These are phyloP conservation scores for Blastocystis hominis DNA, from an alignment of 352 stramenopile species.

Conservation along the genomic window DNA sequence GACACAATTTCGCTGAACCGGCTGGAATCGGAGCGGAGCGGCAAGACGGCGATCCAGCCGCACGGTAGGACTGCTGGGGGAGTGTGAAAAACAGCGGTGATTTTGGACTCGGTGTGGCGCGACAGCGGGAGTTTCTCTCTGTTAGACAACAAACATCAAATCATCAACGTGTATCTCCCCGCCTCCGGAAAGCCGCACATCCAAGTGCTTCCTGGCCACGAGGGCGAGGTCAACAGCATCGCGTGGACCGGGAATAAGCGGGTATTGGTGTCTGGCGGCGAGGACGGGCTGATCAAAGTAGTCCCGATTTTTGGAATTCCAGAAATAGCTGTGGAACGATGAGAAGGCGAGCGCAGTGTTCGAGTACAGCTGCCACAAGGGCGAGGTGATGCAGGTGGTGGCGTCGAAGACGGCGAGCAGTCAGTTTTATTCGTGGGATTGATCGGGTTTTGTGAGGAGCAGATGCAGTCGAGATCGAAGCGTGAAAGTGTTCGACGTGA, in stretches of 20 bases:
- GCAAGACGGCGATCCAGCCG: not conserved
- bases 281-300: constrained; percentile 35
- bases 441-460: not conserved
- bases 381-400: constrained; percentile 33
- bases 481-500: constrained; percentile 48
- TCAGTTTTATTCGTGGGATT: not conserved
- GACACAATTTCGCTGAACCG: constrained; percentile 19
- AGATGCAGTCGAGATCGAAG: constrained; percentile 14
- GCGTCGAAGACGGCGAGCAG: not conserved
- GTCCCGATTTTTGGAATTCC: not conserved
- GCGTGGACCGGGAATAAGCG: not conserved
- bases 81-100: not conserved
- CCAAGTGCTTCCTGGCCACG: constrained; percentile 12
- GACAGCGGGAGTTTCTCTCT: not conserved
- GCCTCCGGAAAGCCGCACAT: not conserved
- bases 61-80: not conserved
- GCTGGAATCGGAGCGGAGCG: not conserved
- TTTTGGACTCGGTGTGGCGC: constrained; percentile 23
- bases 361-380: not conserved
- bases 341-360: constrained; percentile 14
- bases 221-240: constrained; percentile 46
- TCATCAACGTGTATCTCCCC: constrained; percentile 15
- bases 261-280: not conserved
- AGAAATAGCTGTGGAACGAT: constrained; percentile 42
- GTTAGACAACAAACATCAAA: constrained; percentile 4